These are phyloP conservation scores for Amphirosellinia nigrospora DNA, from an alignment of 495 filamentous ascomycete genomes.

Conservation along the genomic window DNA sequence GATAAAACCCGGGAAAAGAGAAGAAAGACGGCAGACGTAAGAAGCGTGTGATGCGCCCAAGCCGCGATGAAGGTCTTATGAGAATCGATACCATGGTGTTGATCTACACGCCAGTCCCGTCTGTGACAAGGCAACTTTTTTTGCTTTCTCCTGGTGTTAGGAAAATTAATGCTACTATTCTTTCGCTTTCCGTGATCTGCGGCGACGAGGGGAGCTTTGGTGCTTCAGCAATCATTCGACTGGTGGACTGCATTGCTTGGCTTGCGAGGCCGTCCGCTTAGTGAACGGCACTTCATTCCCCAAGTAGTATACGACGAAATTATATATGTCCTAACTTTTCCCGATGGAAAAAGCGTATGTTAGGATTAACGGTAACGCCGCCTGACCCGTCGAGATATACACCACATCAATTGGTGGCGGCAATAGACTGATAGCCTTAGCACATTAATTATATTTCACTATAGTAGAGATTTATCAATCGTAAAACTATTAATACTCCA, in stretches of 20 bases:
- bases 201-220: slow-evolving; percentile 17
- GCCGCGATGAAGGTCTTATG: slow-evolving; percentile 10
- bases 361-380: background rate
- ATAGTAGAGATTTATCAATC: too few relatives aligned
- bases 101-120: background rate
- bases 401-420: background rate
- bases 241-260: slow-evolving; percentile 7
- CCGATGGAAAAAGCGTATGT: background rate
- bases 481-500: background rate
- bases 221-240: slow-evolving; percentile 9
- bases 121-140: background rate
- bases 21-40: slow-evolving; percentile 7
- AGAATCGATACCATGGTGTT: background rate
- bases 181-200: slow-evolving; percentile 21
- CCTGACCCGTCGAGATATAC: background rate
- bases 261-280: background rate
- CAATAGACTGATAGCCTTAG: background rate
- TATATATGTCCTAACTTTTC: background rate
- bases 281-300: background rate
- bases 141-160: slow-evolving; percentile 9
- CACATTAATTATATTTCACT: background rate
- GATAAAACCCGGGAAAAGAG: slow-evolving; percentile 22
- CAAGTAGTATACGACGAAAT: background rate
- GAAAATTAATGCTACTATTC: slow-evolving; percentile 3
- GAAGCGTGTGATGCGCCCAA: background rate